Evolutionary conservation across 345 rosid species (phyloP).

Genomic region (Linum lewisii): DNA sequence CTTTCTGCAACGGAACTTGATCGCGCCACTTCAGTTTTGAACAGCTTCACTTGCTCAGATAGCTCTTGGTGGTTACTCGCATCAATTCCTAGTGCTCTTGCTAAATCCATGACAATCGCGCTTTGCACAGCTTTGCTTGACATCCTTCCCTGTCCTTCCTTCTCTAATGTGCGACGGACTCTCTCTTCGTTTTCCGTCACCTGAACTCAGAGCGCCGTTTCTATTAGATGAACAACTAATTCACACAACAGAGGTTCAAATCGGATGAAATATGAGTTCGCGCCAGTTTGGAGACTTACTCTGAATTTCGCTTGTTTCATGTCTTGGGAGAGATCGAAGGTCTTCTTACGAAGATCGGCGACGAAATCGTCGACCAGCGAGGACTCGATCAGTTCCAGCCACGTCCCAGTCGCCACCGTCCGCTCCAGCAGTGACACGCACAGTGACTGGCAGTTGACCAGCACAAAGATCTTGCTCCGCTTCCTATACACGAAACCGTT

Average conservation of each 20-base stretch:
- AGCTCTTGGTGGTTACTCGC: slow-evolving; percentile 18
- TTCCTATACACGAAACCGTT: slow-evolving; percentile 19
- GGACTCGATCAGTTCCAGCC: slow-evolving; percentile 30
- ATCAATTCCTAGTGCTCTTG: slow-evolving; percentile 31
- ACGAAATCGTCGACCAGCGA: slow-evolving; percentile 14
- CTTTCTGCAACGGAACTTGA: slow-evolving; percentile 16
- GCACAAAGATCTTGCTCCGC: slow-evolving; percentile 31
- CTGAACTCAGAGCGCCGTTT: slow-evolving; percentile 11
- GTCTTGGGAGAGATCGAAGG: slow-evolving; percentile 29
- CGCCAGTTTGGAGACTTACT: slow-evolving; percentile 9
- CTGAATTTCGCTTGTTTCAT: slow-evolving; percentile 29
- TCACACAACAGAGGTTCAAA: background rate
- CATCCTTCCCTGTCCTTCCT: slow-evolving; percentile 28
- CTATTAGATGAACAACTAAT: background rate
- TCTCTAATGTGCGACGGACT: slow-evolving; percentile 23
- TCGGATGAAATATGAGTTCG: background rate
- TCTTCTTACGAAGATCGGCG: slow-evolving; percentile 28
- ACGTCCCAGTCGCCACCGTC: slow-evolving; percentile 24
- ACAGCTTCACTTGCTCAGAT: slow-evolving; percentile 24
- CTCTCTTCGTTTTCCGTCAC: slow-evolving; percentile 37
- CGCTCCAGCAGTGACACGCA: slow-evolving; percentile 18
- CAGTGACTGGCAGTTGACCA: slow-evolving; percentile 25
- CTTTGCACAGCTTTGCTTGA: slow-evolving; percentile 33
- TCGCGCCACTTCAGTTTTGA: slow-evolving; percentile 17
- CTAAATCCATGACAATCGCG: slow-evolving; percentile 35